phyloP scores from a whole-genome alignment of 352 stramenopile genomes.

The Phytophthora lateralis region DNA sequence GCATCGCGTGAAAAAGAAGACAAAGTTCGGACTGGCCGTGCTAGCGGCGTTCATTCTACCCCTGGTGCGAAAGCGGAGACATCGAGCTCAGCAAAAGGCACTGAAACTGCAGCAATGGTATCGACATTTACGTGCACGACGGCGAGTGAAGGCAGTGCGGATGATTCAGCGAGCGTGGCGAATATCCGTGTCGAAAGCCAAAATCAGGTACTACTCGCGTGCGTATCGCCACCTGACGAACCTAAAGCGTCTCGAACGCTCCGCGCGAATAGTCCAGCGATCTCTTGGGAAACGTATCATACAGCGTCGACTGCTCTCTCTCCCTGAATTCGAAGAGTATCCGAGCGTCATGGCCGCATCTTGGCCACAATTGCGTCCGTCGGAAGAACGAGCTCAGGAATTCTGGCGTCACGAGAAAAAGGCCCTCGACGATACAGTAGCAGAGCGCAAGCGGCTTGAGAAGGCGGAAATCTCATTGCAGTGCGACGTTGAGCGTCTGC shows the following conservation, averaged over 20 bases:
- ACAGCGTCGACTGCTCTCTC: slow-evolving; percentile 35
- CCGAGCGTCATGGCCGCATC: slow-evolving; percentile 24
- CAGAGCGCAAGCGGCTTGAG: slow-evolving; percentile 33
- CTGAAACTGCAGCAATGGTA: slow-evolving; percentile 44
- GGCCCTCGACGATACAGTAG: slow-evolving; percentile 22
- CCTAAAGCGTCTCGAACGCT: slow-evolving; percentile 33
- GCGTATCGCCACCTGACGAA: slow-evolving; percentile 39
- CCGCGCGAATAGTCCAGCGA: slow-evolving; percentile 56
- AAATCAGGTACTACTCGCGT: slow-evolving; percentile 36
- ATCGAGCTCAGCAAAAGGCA: slow-evolving; percentile 7
- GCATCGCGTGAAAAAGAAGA: slow-evolving; percentile 9
- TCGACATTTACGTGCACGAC: slow-evolving; percentile 4
- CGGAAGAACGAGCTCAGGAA: slow-evolving; percentile 21
- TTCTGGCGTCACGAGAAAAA: slow-evolving; percentile 29
- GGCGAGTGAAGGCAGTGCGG: slow-evolving; percentile 13
- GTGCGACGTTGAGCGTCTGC: slow-evolving; percentile 38
- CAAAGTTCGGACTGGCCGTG: slow-evolving; percentile 14
- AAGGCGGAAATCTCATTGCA: slow-evolving; percentile 34
- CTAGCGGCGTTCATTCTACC: slow-evolving; percentile 31
- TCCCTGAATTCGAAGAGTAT: slow-evolving; percentile 39
- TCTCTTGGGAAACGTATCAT: slow-evolving; percentile 34
- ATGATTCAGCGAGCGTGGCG: slow-evolving; percentile 59
- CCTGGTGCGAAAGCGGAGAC: slow-evolving; percentile 16
- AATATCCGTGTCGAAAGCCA: slow-evolving; percentile 37
- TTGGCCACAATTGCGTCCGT: slow-evolving; percentile 13